Evolutionary conservation across 2,329 filamentous ascomycete species (phyloP).

Genomic region (Colletotrichum eremochloae): DNA sequence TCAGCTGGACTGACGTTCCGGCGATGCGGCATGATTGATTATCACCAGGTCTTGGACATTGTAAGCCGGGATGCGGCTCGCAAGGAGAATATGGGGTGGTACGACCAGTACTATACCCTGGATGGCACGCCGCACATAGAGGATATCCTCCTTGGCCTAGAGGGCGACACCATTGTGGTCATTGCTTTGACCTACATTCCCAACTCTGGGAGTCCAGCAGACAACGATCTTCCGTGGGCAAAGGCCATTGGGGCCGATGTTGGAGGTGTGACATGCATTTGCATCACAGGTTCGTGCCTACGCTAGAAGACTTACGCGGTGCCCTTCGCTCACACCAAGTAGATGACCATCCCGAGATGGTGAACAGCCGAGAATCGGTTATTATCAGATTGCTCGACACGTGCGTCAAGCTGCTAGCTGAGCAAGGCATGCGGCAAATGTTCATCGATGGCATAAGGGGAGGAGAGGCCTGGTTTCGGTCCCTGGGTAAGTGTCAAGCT

Average conservation of each 20-base stretch:
- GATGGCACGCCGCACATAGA: constrained; percentile 61
- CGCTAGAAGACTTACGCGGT: background rate
- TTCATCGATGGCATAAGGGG: constrained; percentile 69
- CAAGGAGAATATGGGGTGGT: constrained; percentile 68
- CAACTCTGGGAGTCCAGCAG: constrained; percentile 59
- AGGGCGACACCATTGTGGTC: constrained; percentile 63
- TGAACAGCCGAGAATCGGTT: constrained; percentile 61
- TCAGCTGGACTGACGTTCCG: constrained; percentile 59
- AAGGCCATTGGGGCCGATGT: constrained; percentile 62
- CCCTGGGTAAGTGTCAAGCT: constrained; percentile 60
- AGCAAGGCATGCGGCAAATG: constrained; percentile 65
- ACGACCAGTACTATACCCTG: constrained; percentile 69
- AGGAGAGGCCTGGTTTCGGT: constrained; percentile 63
- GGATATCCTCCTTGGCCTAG: constrained; percentile 68
- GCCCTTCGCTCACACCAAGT: constrained; percentile 19
- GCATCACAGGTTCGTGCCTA: constrained; percentile 63
- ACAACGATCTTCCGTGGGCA: constrained; percentile 69
- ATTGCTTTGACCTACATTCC: constrained; percentile 68
- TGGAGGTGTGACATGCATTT: constrained; percentile 72
- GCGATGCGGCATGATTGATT: constrained; percentile 61
- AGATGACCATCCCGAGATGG: constrained; percentile 60
- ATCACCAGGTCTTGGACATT: constrained; percentile 61
- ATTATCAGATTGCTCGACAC: constrained; percentile 67
- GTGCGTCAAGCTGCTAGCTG: constrained; percentile 62
- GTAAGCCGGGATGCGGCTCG: constrained; percentile 62